phyloP scores from a whole-genome alignment of 305 asterid genomes.

The Lippia alba region DNA sequence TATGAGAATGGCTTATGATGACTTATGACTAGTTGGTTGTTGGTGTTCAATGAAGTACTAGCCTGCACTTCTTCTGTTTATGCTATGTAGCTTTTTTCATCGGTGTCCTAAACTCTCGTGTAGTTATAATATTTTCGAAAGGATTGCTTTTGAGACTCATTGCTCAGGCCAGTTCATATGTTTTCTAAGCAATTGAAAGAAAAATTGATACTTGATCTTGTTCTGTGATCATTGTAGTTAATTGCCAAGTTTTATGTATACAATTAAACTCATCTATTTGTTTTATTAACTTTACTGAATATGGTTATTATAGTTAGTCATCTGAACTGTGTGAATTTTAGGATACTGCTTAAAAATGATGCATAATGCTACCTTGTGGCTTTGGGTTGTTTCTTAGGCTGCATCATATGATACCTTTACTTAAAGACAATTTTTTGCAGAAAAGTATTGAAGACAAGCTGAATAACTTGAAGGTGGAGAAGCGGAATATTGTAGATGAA shows the following conservation, averaged over 20 bases:
- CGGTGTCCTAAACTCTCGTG: neutral
- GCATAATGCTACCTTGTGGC: conserved; percentile 10
- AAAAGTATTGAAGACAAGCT: conserved; percentile 92
- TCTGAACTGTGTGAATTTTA: conserved; percentile 1
- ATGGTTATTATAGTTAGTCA: neutral
- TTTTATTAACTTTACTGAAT: neutral
- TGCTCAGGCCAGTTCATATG: conserved; percentile 12
- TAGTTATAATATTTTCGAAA: neutral
- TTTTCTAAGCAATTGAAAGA: conserved; percentile 12
- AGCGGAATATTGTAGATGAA: conserved; percentile 73
- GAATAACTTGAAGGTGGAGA: conserved; percentile 74
- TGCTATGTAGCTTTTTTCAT: neutral
- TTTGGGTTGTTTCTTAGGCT: conserved; percentile 27
- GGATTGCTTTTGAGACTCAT: conserved; percentile 14
- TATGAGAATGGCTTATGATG: neutral
- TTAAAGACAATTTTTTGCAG: conserved; percentile 54
- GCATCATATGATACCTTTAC: conserved; percentile 21
- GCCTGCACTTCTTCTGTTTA: neutral
- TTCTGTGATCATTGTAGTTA: neutral
- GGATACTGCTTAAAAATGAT: conserved; percentile 26
- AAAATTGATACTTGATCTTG: neutral
- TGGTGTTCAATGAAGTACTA: conserved; percentile 7
- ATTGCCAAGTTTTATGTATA: neutral
- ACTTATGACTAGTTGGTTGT: conserved; percentile 3
- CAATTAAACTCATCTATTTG: neutral